Evolutionary conservation across 2,329 filamentous ascomycete genomes (phyloP), one percentile per base, ranked within the genome.

Genomic region (Monosporascus sp.): DNA sequence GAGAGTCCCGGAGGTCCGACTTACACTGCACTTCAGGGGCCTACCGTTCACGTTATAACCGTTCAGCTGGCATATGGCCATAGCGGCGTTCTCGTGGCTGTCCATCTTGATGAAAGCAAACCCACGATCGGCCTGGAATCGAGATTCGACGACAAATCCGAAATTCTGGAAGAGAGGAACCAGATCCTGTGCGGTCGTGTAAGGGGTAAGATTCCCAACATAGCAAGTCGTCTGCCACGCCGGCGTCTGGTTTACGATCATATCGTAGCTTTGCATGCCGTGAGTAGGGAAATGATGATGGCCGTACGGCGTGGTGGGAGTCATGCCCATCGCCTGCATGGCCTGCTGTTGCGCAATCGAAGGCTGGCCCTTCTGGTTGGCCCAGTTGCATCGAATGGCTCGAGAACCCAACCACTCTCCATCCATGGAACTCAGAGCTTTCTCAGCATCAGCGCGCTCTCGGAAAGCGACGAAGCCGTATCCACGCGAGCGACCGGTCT

Each of bases 91-190:
- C 75, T 99, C 94, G 67, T 99, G 94, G 6, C 86, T 88, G 70
- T 99, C 94, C 92, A 99, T 96, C 80, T 99, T 99, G 72, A 99
- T 90, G 71, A 99, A 99, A 7, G 94, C 91, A 70, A 99, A 99
- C 15, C 94, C 94, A 62, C 94, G 89, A 70, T 99, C 94, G 52
- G 94, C 91, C 75, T 99, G 94, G 81, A 99, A 96, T 55, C 94
- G 89, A 49, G 93, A 97, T 75, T 99, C 94, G 49, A 96, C 89
- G 45, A 99, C 94, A 66, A 90, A 97, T 52, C 94, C 94, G 68
- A 97, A 99, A 77, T 97, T 97, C 72, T 96, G 90, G 80, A 99
- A 99, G 38, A 99, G 80, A 5, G 94, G 94, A n/a, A 99, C 89
- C 35, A 99, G 84, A 64, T 99, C 94, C 65, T 91, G 92, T 68